phyloP scores from a whole-genome alignment of 768 basidiomycete species.

The Hygrocybe coccinea region DNA sequence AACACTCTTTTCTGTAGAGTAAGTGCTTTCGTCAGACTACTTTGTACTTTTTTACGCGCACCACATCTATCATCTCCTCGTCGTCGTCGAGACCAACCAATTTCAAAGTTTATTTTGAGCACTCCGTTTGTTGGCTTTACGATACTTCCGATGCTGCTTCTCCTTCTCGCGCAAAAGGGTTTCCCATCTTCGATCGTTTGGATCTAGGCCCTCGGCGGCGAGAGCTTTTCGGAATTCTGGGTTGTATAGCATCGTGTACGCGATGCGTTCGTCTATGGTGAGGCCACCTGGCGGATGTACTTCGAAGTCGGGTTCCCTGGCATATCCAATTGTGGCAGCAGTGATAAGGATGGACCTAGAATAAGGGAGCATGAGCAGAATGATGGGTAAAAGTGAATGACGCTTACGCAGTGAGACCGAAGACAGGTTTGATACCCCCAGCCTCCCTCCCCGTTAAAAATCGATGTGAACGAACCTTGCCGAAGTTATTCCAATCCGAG shows the following conservation, averaged over 20 bases:
- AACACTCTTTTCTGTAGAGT: neutral
- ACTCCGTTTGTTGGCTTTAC: neutral
- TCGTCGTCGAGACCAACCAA: neutral
- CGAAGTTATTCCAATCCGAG: slow-evolving; percentile 40
- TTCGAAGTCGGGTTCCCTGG: slow-evolving; percentile 42
- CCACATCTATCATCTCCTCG: neutral
- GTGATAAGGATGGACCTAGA: slow-evolving; percentile 43
- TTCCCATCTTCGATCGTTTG: neutral
- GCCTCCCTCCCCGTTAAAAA: slow-evolving; percentile 86
- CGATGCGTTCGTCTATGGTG: slow-evolving; percentile 36
- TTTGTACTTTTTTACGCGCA: neutral
- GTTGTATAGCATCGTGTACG: slow-evolving; percentile 36
- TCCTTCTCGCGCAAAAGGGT: slow-evolving; percentile 1
- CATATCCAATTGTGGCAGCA: slow-evolving; percentile 43
- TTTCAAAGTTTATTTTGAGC: neutral
- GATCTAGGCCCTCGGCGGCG: neutral
- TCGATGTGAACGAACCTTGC: slow-evolving; percentile 56
- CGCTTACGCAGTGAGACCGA: slow-evolving; percentile 80
- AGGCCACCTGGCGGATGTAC: slow-evolving; percentile 33
- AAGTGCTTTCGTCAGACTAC: neutral
- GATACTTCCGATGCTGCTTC: neutral
- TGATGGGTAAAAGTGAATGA: neutral
- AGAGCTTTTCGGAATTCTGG: slow-evolving; percentile 3
- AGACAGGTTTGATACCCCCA: slow-evolving; percentile 83
- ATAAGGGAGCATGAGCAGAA: neutral